Conservation (phyloP, 108 stramenopile genomes). For the Nannochloropsis gaditana region DNA sequence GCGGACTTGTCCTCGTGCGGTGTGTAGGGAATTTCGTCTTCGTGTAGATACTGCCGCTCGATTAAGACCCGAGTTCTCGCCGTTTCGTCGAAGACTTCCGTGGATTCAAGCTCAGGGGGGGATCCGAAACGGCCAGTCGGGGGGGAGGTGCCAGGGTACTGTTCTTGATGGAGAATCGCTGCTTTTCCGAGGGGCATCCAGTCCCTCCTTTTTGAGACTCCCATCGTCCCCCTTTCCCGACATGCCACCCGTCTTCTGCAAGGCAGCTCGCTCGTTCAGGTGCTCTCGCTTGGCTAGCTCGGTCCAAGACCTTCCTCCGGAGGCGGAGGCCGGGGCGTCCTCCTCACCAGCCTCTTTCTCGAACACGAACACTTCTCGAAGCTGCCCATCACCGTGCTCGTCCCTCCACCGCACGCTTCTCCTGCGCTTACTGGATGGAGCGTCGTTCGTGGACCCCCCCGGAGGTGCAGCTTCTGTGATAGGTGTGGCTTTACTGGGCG, state of each 20-base stretch:
- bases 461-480: background rate
- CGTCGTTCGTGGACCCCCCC: background rate
- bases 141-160: background rate
- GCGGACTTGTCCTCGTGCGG: background rate
- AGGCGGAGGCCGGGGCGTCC: background rate
- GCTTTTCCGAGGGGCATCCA: background rate
- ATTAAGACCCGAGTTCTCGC: background rate
- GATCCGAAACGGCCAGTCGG: background rate
- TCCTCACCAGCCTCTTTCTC: background rate
- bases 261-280: constrained; percentile 3
- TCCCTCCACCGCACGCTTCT: constrained; percentile 3
- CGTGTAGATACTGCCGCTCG: background rate
- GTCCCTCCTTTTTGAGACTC: background rate
- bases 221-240: background rate
- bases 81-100: background rate
- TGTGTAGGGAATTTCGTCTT: background rate
- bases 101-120: background rate
- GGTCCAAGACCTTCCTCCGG: background rate
- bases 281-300: constrained; percentile 19
- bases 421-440: background rate
- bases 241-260: background rate
- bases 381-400: background rate
- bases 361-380: constrained; percentile 10
- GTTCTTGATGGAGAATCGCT: background rate
- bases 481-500: background rate